Percentiles rank a stretch among this genome's conserved stretches.
Conservation (phyloP, 345 rosid species). For the Mangifera indica region DNA sequence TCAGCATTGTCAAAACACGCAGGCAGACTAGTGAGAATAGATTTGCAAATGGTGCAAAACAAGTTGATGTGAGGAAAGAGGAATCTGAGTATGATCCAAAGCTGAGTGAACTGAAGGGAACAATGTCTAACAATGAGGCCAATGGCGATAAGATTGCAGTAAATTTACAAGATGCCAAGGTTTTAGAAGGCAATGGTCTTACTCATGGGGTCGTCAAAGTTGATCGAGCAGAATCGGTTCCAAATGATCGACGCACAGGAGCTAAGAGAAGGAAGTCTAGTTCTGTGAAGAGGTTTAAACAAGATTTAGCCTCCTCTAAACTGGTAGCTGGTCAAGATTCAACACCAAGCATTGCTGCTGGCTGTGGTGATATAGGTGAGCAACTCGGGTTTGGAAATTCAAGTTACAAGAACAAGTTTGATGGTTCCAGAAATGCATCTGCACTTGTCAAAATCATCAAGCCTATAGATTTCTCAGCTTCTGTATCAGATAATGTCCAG, state of each 20-base stretch:
- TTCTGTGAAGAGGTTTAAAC: conserved; percentile 90
- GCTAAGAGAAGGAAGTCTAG: conserved; percentile 90
- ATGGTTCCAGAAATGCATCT: conserved; percentile 40
- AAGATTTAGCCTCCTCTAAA: conserved; percentile 47
- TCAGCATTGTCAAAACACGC: conserved; percentile 26
- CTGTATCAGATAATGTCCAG: conserved; percentile 54
- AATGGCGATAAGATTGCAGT: conserved; percentile 41
- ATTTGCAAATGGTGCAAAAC: conserved; percentile 34
- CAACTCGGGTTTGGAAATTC: conserved; percentile 46
- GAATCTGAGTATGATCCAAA: conserved; percentile 83
- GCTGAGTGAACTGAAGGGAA: conserved; percentile 75
- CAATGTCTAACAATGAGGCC: conserved; percentile 40
- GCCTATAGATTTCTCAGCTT: conserved; percentile 67
- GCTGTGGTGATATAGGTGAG: conserved; percentile 40
- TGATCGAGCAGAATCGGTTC: conserved; percentile 46
- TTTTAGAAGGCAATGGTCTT: conserved; percentile 44
- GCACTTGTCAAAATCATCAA: conserved; percentile 63
- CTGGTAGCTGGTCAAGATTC: conserved; percentile 32
- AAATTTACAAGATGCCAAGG: conserved; percentile 46
- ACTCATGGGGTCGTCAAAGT: conserved; percentile 48
- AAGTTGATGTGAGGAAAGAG: conserved; percentile 33
- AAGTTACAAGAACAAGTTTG: conserved; percentile 36
- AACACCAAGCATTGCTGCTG: conserved; percentile 38
- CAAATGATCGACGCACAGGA: conserved; percentile 59
- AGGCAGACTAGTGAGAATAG: conserved; percentile 48